phyloP scores from a whole-genome alignment of 192 early-diverging fungal genomes.

The Oehlia diaphana region DNA sequence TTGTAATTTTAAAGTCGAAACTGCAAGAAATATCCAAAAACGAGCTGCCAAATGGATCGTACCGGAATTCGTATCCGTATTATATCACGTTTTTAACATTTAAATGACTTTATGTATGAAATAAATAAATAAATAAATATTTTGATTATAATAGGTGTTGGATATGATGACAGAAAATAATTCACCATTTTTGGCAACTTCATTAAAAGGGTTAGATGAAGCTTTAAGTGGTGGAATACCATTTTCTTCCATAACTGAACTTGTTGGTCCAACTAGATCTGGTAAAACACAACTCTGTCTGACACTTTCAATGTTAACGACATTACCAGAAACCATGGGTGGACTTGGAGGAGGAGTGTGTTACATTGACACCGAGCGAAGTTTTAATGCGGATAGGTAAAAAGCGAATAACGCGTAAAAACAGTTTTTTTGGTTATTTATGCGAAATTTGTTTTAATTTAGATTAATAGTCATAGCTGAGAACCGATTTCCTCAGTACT shows the following conservation, averaged over 20 bases:
- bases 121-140: not conserved
- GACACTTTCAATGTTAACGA: constrained; percentile 13
- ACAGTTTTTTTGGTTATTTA: not conserved
- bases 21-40: not conserved
- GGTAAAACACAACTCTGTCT: constrained; percentile 29
- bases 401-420: not conserved
- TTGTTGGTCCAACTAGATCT: constrained; percentile 17
- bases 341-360: constrained; percentile 28
- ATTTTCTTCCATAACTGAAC: constrained; percentile 22
- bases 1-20: constrained; percentile 15
- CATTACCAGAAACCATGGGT: constrained; percentile 11
- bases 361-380: constrained; percentile 26
- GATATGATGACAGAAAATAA: not conserved
- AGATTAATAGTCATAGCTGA: constrained; percentile 19
- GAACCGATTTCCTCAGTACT: constrained; percentile 16
- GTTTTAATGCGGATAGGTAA: constrained; percentile 16
- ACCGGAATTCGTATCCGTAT: constrained; percentile 10
- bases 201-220: constrained; percentile 6
- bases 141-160: not conserved
- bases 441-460: not conserved
- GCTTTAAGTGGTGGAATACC: constrained; percentile 24
- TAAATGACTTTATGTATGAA: not conserved
- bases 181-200: constrained; percentile 23
- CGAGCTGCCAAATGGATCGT: constrained; percentile 16
- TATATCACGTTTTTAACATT: not conserved